Evolutionary conservation across 768 basidiomycete species (phyloP).

Genomic region (Lactarius sanguifluus): DNA sequence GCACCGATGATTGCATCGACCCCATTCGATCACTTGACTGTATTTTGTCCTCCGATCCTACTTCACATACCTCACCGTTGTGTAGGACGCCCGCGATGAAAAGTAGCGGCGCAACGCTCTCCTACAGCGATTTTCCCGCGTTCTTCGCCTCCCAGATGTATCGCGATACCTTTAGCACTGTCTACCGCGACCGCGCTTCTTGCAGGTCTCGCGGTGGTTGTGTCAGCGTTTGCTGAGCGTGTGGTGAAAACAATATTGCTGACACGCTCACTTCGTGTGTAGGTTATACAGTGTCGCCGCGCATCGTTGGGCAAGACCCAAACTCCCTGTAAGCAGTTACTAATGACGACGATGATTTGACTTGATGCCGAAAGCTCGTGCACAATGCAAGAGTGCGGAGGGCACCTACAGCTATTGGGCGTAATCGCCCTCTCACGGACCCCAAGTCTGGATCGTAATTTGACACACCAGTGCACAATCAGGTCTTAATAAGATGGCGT

Average conservation of each 20-base stretch:
- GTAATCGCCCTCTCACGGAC: background rate
- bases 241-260: background rate
- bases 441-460: background rate
- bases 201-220: background rate
- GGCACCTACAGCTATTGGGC: background rate
- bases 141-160: background rate
- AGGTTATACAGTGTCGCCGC: too few species aligned
- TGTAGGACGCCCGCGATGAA: background rate
- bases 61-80: background rate
- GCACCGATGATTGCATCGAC: background rate
- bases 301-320: too few species aligned
- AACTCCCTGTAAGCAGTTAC: too few species aligned
- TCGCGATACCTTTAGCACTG: too few species aligned
- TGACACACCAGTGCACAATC: background rate
- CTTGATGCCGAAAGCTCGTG: background rate
- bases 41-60: background rate
- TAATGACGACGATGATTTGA: too few species aligned
- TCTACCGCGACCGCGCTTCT: background rate
- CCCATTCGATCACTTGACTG: background rate
- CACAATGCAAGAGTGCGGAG: background rate
- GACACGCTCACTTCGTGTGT: background rate
- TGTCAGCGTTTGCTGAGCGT: background rate
- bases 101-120: background rate
- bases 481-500: background rate
- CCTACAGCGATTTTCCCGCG: background rate